Base-by-base conservation (phyloP, 371 early-diverging fungal genomes). In the Saksenaea vasiformis region DNA sequence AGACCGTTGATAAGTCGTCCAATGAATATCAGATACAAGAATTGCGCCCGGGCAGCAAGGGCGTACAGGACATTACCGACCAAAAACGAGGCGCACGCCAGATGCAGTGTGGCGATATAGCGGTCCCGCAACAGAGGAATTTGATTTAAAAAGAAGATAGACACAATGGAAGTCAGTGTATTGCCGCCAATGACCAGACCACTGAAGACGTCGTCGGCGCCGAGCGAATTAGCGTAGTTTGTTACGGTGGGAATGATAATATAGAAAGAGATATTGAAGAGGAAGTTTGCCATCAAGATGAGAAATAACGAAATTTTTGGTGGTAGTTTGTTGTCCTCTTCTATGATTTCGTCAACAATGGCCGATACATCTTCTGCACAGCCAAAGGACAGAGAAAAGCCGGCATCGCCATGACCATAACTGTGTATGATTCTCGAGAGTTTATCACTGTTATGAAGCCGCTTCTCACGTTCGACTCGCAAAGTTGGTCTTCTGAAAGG, bases 201-300 rank as follows among this genome's bases (percentile, higher is more conserved):
- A 47, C 51, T 47, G 51, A 47, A 47, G 51, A 47, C 51, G 24
- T 47, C 22, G 51, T 47, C 51, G 22, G 51, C 51, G 17, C 51
- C 51, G 10, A 47, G 51, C 0, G 51, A 47, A 47, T 47, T 47
- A 2, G 51, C 51, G 51, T 47, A 47, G 51, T 47, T n/a, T 17
- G 51, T 47, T 2, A 47, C 51, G 0, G 51, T 47, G 10, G 51
- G 51, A 11, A 47, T 47, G 24, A 47, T 47, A 22, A 47, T 47
- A 22, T 47, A 47, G 51, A 47, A 47, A 5, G 51, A 47, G 51
- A 47, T 22, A 22, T 47, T 47, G 51, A 47, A 47, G 22, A 47
- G 51, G 11, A 47, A 47, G 22, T 47, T 47, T 1, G 51, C 51
- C 22, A 47, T 19, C 22, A 47, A 22, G 51, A 47, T 47, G 22